Conservation (phyloP, 1,284 basidiomycete species). For the Tilletia walkeri region DNA sequence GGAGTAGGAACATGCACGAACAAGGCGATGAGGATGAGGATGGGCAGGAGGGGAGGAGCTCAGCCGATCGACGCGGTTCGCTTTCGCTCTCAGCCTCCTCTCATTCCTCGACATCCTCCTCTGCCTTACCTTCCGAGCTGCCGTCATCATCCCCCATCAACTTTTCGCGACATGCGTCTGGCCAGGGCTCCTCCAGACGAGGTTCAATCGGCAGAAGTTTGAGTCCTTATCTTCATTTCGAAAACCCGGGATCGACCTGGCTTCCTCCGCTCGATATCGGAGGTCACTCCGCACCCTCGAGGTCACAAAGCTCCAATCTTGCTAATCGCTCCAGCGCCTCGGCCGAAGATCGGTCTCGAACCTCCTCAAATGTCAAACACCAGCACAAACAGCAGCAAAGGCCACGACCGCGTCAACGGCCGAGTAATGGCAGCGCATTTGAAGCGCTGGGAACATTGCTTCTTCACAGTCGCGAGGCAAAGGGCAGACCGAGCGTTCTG, state of each 20-base stretch:
- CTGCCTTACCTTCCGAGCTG: not conserved
- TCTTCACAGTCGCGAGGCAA: slow-evolving; percentile 40
- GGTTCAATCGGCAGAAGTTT: no score
- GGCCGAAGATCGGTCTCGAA: not conserved
- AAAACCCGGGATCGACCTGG: not conserved
- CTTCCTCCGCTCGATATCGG: slow-evolving; percentile 3
- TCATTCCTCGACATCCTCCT: not conserved
- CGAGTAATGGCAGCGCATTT: slow-evolving; percentile 47
- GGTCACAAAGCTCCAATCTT: slow-evolving; percentile 25
- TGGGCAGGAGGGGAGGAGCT: no score
- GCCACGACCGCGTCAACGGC: slow-evolving; percentile 9
- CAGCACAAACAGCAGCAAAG: slow-evolving; percentile 14
- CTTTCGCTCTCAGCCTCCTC: not conserved
- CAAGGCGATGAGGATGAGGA: slow-evolving; percentile 1
- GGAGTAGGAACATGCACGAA: not conserved
- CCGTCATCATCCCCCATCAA: no score
- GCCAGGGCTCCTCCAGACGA: no score
- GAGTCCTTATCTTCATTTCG: no score
- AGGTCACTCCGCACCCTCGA: slow-evolving; percentile 22
- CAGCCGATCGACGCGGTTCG: no score
- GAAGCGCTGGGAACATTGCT: slow-evolving; percentile 50
- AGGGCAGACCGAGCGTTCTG: slow-evolving; percentile 34
- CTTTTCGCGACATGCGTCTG: no score
- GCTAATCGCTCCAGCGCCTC: not conserved
- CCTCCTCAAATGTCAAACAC: slow-evolving; percentile 15